These are phyloP conservation scores for Hemileccinum rubropunctum DNA, from an alignment of 768 basidiomycete genomes.

Conservation along the genomic window DNA sequence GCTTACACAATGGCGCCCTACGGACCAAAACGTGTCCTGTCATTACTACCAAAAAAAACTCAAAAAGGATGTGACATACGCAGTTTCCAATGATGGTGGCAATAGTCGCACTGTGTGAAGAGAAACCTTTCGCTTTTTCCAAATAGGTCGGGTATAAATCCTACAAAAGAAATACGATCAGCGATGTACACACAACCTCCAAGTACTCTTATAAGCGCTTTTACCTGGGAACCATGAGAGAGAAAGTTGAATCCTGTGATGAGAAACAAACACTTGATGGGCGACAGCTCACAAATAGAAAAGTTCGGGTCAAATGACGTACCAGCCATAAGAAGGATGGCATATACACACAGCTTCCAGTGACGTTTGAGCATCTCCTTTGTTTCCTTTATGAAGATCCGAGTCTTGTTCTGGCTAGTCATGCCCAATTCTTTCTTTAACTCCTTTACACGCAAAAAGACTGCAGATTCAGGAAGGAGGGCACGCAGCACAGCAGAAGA, in stretches of 20 bases:
- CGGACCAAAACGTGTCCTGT: not conserved
- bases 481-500: conserved; percentile 68
- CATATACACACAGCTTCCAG: conserved; percentile 82
- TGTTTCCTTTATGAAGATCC: conserved; percentile 69
- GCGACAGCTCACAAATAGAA: not conserved
- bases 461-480: conserved; percentile 73
- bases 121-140: conserved; percentile 58
- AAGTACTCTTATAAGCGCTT: not conserved
- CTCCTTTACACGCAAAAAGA: conserved; percentile 66
- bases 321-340: conserved; percentile 76
- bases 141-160: conserved; percentile 84
- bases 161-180: conserved; percentile 25
- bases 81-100: conserved; percentile 83
- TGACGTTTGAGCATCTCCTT: conserved; percentile 76
- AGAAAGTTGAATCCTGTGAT: conserved; percentile 69
- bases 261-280: not conserved
- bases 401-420: conserved; percentile 50
- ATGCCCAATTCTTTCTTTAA: conserved; percentile 42
- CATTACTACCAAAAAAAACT: not conserved
- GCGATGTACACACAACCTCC: not conserved
- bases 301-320: conserved; percentile 2
- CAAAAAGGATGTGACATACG: conserved; percentile 32
- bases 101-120: conserved; percentile 54
- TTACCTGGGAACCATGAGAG: conserved; percentile 67
- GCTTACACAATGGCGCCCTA: conserved; percentile 47